Percentiles rank a stretch among this genome's conserved stretches.
Evolutionary conservation across 1,284 basidiomycete genomes (phyloP).

Genomic region (Heterobasidion parviporum): DNA sequence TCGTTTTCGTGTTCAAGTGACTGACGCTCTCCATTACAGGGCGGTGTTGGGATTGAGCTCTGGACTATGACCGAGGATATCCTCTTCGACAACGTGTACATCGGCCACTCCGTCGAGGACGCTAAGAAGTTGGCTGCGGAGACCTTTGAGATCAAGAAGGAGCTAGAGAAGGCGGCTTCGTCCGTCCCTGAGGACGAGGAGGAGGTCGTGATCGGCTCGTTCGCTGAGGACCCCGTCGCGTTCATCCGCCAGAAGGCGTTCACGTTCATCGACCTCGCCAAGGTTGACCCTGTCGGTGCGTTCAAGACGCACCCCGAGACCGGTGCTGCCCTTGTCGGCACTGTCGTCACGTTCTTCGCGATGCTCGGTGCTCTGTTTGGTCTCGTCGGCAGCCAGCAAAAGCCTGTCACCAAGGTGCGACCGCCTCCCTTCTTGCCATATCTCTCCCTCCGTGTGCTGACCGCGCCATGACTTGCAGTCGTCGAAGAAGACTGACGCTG

Average conservation of each 20-base stretch:
- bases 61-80: conserved; percentile 99
- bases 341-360: conserved; percentile 71
- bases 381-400: conserved; percentile 64
- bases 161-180: conserved; percentile 49
- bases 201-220: conserved; percentile 44
- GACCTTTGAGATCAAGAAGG: conserved; percentile 81
- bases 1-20: conserved; percentile 1
- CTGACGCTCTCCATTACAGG: conserved; percentile 29
- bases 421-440: conserved; percentile 1
- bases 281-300: conserved; percentile 64
- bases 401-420: conserved; percentile 55
- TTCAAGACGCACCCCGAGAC: conserved; percentile 82
- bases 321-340: conserved; percentile 66
- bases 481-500: conserved; percentile 66
- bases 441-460: neutral
- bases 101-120: conserved; percentile 81
- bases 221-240: conserved; percentile 66
- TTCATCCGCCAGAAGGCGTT: conserved; percentile 75
- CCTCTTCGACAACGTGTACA: conserved; percentile 91
- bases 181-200: conserved; percentile 50
- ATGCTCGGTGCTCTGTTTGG: conserved; percentile 78
- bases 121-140: conserved; percentile 77
- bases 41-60: conserved; percentile 92
- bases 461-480: conserved; percentile 30
- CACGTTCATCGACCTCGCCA: conserved; percentile 66